These are phyloP conservation scores for Lactarius vividus DNA, from an alignment of 768 basidiomycete species.

Conservation along the genomic window DNA sequence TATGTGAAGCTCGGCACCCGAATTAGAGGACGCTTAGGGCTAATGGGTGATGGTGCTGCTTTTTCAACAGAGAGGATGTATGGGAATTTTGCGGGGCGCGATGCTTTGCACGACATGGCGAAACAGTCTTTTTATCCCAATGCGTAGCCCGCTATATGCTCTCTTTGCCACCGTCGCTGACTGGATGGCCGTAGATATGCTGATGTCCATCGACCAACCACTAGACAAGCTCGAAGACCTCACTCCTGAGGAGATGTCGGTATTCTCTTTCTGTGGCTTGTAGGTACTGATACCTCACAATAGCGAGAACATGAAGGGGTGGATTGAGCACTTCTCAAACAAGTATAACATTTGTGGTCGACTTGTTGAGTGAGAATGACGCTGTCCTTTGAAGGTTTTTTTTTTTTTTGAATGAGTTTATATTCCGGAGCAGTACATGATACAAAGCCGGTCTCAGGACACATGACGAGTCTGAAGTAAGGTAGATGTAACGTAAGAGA, in stretches of 20 bases:
- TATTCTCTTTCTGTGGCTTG: conserved; percentile 20
- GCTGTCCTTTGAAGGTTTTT: background rate
- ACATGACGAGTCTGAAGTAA: no score
- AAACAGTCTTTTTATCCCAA: conserved; percentile 95
- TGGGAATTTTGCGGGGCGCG: conserved; percentile 94
- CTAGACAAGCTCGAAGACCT: conserved; percentile 83
- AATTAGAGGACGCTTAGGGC: background rate
- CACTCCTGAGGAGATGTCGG: conserved; percentile 78
- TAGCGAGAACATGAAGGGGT: conserved; percentile 95
- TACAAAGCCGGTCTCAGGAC: no score
- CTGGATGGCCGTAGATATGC: conserved; percentile 58
- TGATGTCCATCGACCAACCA: conserved; percentile 82
- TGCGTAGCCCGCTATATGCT: conserved; percentile 36
- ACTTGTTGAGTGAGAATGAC: conserved; percentile 80
- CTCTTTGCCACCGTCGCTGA: conserved; percentile 13
- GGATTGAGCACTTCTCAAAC: conserved; percentile 91
- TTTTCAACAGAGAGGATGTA: conserved; percentile 59
- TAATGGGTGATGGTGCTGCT: background rate
- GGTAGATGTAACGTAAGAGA: no score
- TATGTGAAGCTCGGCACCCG: conserved; percentile 39
- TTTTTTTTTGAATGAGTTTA: no score
- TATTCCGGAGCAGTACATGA: no score
- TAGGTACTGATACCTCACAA: no score
- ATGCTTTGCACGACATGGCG: conserved; percentile 96
- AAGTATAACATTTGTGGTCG: conserved; percentile 91